phyloP scores from a whole-genome alignment of 1,139 yeast genomes.

The Geotrichum macrosporum region DNA sequence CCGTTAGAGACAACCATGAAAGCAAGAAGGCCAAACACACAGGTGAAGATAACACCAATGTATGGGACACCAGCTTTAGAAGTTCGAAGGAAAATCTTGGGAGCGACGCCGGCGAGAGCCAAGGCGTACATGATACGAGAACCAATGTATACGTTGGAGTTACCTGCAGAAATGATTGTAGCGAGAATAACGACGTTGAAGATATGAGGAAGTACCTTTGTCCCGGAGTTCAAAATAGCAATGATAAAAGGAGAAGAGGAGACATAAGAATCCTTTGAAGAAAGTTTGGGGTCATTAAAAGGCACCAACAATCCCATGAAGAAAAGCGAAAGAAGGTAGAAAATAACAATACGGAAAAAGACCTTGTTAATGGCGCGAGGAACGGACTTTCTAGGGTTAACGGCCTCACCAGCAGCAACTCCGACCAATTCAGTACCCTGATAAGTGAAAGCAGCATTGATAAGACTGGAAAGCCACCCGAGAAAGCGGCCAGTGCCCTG shows the following conservation, averaged over 20 bases:
- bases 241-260: conserved; percentile 76
- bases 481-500: conserved; percentile 49
- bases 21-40: conserved; percentile 60
- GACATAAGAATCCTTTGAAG: conserved; percentile 46
- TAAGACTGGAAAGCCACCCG: conserved; percentile 57
- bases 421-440: conserved; percentile 74
- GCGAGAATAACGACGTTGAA: conserved; percentile 69
- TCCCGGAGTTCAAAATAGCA: conserved; percentile 63
- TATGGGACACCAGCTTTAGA: conserved; percentile 73
- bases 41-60: conserved; percentile 49
- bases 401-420: conserved; percentile 73
- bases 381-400: conserved; percentile 67
- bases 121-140: conserved; percentile 68
- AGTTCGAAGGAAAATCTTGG: conserved; percentile 62
- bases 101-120: conserved; percentile 63
- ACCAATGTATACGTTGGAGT: conserved; percentile 75
- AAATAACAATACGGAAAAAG: conserved; percentile 68
- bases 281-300: conserved; percentile 48
- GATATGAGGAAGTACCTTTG: conserved; percentile 49
- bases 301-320: conserved; percentile 68
- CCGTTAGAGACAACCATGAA: conserved; percentile 66
- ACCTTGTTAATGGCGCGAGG: conserved; percentile 75
- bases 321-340: conserved; percentile 60
- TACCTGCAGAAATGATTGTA: conserved; percentile 74
- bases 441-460: conserved; percentile 70